These are phyloP conservation scores for Fraxinus angustifolia DNA, from an alignment of 305 asterid species.

Conservation along the genomic window DNA sequence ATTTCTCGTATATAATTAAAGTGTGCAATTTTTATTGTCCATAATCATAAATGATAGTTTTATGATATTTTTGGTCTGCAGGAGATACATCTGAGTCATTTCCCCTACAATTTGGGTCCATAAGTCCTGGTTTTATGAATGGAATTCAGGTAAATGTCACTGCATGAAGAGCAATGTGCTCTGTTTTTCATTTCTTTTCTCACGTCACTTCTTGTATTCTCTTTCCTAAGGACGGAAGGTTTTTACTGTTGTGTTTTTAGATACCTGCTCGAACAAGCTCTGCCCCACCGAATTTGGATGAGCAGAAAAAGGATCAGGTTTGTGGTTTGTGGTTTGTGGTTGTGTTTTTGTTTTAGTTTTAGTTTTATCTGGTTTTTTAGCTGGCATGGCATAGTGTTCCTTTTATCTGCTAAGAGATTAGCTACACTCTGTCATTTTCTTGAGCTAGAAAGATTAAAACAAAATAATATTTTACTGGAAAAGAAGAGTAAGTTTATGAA, in stretches of 20 bases:
- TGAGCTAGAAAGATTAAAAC: conserved; percentile 2
- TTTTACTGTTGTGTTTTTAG: conserved; percentile 32
- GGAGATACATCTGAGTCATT: conserved; percentile 65
- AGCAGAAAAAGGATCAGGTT: conserved; percentile 87
- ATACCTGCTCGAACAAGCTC: conserved; percentile 94
- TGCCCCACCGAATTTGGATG: conserved; percentile 96
- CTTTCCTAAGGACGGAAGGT: conserved; percentile 9
- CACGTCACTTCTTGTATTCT: conserved; percentile 6
- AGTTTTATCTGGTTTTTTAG: conserved; percentile 19
- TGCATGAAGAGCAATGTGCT: conserved; percentile 12
- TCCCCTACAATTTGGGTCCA: conserved; percentile 89
- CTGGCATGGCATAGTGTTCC: conserved; percentile 2
- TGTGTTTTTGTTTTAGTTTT: not conserved
- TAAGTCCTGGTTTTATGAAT: conserved; percentile 69
- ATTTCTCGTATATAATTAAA: not conserved
- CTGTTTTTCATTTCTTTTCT: not conserved
- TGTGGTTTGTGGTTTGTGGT: conserved; percentile 20
- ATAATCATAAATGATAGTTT: conserved; percentile 7
- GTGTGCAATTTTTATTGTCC: not conserved
- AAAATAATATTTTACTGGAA: not conserved
- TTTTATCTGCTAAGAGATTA: not conserved
- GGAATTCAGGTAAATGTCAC: conserved; percentile 60
- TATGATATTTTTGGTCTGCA: conserved; percentile 31
- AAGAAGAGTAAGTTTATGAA: conserved; percentile 11
- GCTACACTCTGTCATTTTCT: not conserved